Conservation (phyloP, 148 eudicot species). For the Suaeda aralocaspica region DNA sequence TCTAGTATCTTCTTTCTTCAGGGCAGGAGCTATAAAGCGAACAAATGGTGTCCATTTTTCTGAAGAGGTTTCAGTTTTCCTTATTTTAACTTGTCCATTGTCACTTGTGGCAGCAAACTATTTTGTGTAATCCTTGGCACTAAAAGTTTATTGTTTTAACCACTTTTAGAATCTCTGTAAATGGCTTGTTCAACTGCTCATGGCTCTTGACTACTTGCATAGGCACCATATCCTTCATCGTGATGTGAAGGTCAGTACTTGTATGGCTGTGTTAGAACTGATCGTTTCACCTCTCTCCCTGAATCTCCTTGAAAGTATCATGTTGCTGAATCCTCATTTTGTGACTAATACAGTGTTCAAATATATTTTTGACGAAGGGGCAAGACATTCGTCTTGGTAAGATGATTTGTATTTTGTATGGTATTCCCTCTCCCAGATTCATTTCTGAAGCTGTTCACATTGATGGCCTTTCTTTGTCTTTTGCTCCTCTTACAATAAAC, state of each 20-base stretch:
- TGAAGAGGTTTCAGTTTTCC: conserved; percentile 68
- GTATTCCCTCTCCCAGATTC: not conserved
- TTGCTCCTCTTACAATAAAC: not conserved
- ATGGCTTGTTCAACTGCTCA: conserved; percentile 94
- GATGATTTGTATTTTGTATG: conserved; percentile 15
- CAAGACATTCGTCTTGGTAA: conserved; percentile 92
- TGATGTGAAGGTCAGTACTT: conserved; percentile 75
- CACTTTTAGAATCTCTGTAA: conserved; percentile 70
- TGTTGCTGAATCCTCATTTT: conserved; percentile 18
- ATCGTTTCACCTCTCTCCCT: not conserved
- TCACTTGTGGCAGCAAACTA: conserved; percentile 2
- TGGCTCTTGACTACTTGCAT: conserved; percentile 95
- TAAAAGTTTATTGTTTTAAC: conserved; percentile 13
- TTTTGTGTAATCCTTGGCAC: conserved; percentile 11
- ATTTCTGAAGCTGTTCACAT: not conserved
- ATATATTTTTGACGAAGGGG: conserved; percentile 87
- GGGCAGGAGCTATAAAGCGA: conserved; percentile 86
- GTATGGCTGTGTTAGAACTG: not conserved
- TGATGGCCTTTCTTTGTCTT: not conserved
- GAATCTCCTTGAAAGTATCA: not conserved
- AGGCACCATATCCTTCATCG: conserved; percentile 89
- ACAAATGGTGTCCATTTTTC: conserved; percentile 65
- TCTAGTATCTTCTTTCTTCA: conserved; percentile 28
- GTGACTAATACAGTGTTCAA: conserved; percentile 69
- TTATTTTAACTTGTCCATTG: not conserved